Evolutionary conservation across 768 basidiomycete genomes (phyloP).

Genomic region (Boletus reticuloceps): DNA sequence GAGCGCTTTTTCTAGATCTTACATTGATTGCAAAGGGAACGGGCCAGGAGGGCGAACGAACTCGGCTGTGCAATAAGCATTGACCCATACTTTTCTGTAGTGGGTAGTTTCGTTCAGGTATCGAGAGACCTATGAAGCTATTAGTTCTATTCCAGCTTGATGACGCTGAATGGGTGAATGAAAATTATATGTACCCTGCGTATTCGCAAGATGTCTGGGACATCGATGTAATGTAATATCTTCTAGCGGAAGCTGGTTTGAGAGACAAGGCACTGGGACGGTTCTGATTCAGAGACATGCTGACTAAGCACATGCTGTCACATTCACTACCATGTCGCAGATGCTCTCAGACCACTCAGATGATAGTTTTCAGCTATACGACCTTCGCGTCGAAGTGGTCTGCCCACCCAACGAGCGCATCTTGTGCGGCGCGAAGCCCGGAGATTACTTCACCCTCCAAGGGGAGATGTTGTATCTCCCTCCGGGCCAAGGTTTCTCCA

Average conservation of each 20-base stretch:
- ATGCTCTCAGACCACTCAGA: slow-evolving; percentile 1
- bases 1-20: slow-evolving; percentile 14
- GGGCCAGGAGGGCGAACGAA: slow-evolving; percentile 3
- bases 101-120: too few species aligned
- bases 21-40: slow-evolving; percentile 8
- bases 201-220: too few species aligned
- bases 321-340: too few species aligned
- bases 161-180: too few species aligned
- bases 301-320: too few species aligned
- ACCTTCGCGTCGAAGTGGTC: slow-evolving; percentile 60
- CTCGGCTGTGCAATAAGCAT: slow-evolving; percentile 10
- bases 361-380: slow-evolving; percentile 59
- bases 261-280: too few species aligned
- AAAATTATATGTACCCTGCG: too few species aligned
- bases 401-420: slow-evolving; percentile 57
- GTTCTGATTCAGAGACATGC: too few species aligned
- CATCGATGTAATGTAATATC: too few species aligned
- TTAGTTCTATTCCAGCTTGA: too few species aligned
- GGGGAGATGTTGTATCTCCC: slow-evolving; percentile 66
- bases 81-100: neutral
- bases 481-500: slow-evolving; percentile 61
- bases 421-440: slow-evolving; percentile 61
- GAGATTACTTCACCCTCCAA: slow-evolving; percentile 60
- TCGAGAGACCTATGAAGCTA: neutral
- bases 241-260: too few species aligned